A percentile compares a stretch with the other conserved stretches of the same genome.
phyloP scores from a whole-genome alignment of 495 filamentous ascomycete species.

The Penicillium salamii region DNA sequence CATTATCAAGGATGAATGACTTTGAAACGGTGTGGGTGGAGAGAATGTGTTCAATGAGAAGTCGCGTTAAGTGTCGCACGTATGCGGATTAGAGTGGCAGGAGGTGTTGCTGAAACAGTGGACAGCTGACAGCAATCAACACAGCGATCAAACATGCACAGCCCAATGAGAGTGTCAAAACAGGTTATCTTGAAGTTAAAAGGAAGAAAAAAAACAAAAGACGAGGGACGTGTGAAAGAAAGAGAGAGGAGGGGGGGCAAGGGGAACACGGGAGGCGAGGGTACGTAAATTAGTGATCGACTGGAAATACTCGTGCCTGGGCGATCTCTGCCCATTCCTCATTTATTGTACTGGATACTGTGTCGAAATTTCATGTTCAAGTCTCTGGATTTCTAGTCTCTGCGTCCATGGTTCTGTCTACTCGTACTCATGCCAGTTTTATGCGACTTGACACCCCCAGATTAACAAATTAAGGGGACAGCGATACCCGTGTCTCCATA shows the following conservation, averaged over 20 bases:
- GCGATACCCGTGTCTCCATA: too few species aligned
- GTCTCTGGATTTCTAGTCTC: neutral
- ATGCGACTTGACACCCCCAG: too few species aligned
- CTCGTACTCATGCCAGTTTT: too few species aligned
- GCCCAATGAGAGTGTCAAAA: too few species aligned
- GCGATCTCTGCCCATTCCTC: neutral
- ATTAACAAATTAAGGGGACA: too few species aligned
- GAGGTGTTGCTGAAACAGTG: constrained; percentile 3
- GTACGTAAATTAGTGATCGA: constrained; percentile 9
- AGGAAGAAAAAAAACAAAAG: constrained; percentile 2
- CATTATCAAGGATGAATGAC: constrained; percentile 23
- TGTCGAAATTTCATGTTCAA: neutral
- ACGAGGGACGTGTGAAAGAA: neutral
- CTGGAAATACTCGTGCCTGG: neutral
- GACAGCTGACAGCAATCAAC: neutral
- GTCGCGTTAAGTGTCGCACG: constrained; percentile 18
- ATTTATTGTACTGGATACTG: neutral
- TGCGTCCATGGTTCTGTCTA: too few species aligned
- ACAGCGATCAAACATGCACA: neutral
- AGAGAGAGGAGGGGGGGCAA: constrained; percentile 2
- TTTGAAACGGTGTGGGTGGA: constrained; percentile 23
- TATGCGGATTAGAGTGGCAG: constrained; percentile 9
- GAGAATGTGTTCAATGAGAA: constrained; percentile 12
- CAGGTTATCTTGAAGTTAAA: neutral
- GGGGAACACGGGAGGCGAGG: constrained; percentile 10